A percentile compares a stretch with the other conserved stretches of the same genome.
phyloP scores from a whole-genome alignment of 140 eudicot genomes.

The Ambrosia hybrid region DNA sequence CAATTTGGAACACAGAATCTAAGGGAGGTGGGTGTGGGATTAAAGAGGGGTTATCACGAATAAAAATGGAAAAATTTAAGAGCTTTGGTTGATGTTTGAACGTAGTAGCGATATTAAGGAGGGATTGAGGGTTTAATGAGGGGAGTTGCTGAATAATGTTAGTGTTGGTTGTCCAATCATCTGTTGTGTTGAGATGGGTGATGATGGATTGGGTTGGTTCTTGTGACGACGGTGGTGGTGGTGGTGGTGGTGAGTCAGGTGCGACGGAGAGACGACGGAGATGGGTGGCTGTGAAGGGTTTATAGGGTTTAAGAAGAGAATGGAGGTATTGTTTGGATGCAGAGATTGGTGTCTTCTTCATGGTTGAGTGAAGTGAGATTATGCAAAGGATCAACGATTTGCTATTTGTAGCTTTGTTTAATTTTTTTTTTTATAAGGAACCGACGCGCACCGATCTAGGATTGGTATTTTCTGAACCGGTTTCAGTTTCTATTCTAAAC shows the following conservation, averaged over 20 bases:
- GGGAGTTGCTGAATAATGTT: slow-evolving; percentile 44
- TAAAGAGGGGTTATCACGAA: slow-evolving; percentile 34
- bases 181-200: slow-evolving; percentile 44
- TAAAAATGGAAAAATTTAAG: slow-evolving; percentile 46
- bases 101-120: slow-evolving; percentile 55
- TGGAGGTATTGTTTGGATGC: slow-evolving; percentile 28
- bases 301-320: slow-evolving; percentile 38
- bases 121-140: slow-evolving; percentile 38
- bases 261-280: slow-evolving; percentile 44
- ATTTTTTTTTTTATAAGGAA: too few species aligned
- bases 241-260: slow-evolving; percentile 30
- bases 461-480: too few species aligned
- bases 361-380: slow-evolving; percentile 17
- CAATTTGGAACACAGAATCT: slow-evolving; percentile 51
- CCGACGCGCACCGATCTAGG: too few species aligned
- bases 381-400: neutral
- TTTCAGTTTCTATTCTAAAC: too few species aligned
- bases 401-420: neutral
- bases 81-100: slow-evolving; percentile 49
- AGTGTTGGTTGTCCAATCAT: slow-evolving; percentile 45
- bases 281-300: slow-evolving; percentile 34
- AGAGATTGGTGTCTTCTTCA: slow-evolving; percentile 25
- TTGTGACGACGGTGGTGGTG: slow-evolving; percentile 28
- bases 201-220: slow-evolving; percentile 28
- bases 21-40: slow-evolving; percentile 16